Percentiles rank a stretch among this genome's conserved stretches.
phyloP scores from a whole-genome alignment of 106 monocot species.

The Dioscorea alata region DNA sequence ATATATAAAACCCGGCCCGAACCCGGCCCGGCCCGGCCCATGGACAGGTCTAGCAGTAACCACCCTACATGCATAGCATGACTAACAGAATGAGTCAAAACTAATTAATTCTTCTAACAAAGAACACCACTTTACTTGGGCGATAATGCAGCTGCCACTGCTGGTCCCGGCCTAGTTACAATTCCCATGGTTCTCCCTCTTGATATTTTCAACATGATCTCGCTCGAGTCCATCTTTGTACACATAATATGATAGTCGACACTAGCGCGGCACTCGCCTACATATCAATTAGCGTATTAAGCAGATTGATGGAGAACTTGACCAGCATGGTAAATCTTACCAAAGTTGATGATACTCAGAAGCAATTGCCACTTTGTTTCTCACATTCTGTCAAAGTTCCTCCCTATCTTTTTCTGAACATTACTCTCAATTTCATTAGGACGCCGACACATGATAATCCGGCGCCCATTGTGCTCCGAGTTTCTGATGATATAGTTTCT shows the following conservation, averaged over 20 bases:
- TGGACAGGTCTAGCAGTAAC: no score
- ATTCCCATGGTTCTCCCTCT: not conserved
- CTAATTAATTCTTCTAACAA: no score
- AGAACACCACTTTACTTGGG: constrained; percentile 1
- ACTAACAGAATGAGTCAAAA: no score
- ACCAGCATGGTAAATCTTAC: not conserved
- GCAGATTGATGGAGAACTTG: not conserved
- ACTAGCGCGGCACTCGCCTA: constrained; percentile 20
- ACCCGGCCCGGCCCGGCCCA: no score
- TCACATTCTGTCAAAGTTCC: not conserved
- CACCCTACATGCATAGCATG: no score
- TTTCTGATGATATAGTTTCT: not conserved
- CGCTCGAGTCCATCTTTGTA: not conserved
- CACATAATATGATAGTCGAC: constrained; percentile 31
- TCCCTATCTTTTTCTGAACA: not conserved
- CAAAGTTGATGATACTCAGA: not conserved
- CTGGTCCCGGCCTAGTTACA: not conserved
- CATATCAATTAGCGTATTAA: not conserved
- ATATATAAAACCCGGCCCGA: no score
- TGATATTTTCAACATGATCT: constrained; percentile 6
- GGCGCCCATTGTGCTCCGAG: constrained; percentile 6
- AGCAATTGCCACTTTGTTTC: constrained; percentile 8
- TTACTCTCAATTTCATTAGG: constrained; percentile 3
- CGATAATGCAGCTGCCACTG: not conserved
- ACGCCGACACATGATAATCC: no score